Conservation (phyloP, 768 basidiomycete genomes). For the Tulasnella sp. region DNA sequence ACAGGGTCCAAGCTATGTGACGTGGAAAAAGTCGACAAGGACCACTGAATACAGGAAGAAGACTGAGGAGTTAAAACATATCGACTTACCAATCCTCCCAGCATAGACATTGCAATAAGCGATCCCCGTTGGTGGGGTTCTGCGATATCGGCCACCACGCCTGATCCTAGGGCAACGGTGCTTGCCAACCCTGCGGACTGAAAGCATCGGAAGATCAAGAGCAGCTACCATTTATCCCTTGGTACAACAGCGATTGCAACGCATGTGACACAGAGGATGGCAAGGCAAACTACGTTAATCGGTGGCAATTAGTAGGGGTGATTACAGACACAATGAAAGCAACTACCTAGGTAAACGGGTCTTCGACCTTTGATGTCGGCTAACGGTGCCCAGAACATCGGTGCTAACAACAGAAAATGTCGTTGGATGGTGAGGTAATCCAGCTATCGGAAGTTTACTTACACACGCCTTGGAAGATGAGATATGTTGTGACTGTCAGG, state of each 20-base stretch:
- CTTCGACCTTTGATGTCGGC: slow-evolving; percentile 58
- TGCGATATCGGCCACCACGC: slow-evolving; percentile 70
- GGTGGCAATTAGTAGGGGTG: not conserved
- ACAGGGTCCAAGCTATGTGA: slow-evolving; percentile 40
- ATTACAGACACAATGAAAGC: not conserved
- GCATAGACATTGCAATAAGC: slow-evolving; percentile 44
- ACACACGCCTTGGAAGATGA: slow-evolving; percentile 59
- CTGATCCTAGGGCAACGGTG: slow-evolving; percentile 66
- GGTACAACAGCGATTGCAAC: slow-evolving; percentile 48
- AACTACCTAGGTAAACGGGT: slow-evolving; percentile 30
- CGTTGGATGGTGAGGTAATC: not conserved
- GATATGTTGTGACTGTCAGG: slow-evolving; percentile 68
- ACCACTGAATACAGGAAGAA: not conserved
- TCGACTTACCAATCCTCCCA: not conserved
- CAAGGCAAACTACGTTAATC: slow-evolving; percentile 47
- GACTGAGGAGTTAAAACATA: not conserved
- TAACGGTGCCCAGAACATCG: slow-evolving; percentile 53
- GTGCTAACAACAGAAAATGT: too few species aligned
- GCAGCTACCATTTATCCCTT: slow-evolving; percentile 58
- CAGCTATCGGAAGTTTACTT: slow-evolving; percentile 19
- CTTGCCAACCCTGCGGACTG: slow-evolving; percentile 75
- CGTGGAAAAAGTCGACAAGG: slow-evolving; percentile 40
- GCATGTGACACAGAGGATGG: slow-evolving; percentile 55
- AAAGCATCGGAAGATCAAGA: slow-evolving; percentile 68
- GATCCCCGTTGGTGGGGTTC: slow-evolving; percentile 61